A percentile compares a stretch with the other conserved stretches of the same genome.
Conservation (phyloP, 192 early-diverging fungal genomes). For the Linnemannia elongata region DNA sequence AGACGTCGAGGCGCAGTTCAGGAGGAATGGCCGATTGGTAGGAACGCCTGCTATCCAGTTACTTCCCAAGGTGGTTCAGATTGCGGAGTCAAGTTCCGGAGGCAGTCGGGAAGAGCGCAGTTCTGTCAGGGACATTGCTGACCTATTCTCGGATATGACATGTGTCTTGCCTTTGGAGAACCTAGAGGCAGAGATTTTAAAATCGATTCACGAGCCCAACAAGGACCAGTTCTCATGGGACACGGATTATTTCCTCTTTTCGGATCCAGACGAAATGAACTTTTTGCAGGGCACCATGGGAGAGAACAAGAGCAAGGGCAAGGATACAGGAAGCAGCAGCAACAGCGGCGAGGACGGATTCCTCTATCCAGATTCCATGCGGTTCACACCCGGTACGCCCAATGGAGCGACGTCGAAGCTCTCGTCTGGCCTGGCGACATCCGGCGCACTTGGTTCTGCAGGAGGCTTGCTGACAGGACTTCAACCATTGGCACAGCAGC, state of each 20-base stretch:
- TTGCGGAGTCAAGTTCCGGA: slow-evolving; percentile 58
- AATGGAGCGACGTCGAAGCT: background rate
- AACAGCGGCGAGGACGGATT: slow-evolving; percentile 33
- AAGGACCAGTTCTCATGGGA: slow-evolving; percentile 67
- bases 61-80: slow-evolving; percentile 61
- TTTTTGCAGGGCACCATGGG: slow-evolving; percentile 60
- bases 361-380: slow-evolving; percentile 50
- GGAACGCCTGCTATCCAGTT: slow-evolving; percentile 68
- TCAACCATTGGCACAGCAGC: slow-evolving; percentile 24
- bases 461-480: background rate
- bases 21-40: slow-evolving; percentile 59
- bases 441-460: slow-evolving; percentile 3
- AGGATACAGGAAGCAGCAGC: background rate
- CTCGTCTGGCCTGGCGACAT: background rate
- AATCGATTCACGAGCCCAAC: slow-evolving; percentile 56
- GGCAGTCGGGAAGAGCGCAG: slow-evolving; percentile 36
- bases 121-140: slow-evolving; percentile 54
- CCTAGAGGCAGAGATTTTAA: slow-evolving; percentile 60
- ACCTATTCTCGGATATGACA: slow-evolving; percentile 65
- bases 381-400: slow-evolving; percentile 15
- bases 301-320: slow-evolving; percentile 21
- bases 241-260: slow-evolving; percentile 68
- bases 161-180: slow-evolving; percentile 64
- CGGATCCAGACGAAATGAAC: slow-evolving; percentile 71
- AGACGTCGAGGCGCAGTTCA: slow-evolving; percentile 70